These are phyloP conservation scores for Nothophoma quercina DNA, from an alignment of 2,329 filamentous ascomycete genomes.

Conservation along the genomic window DNA sequence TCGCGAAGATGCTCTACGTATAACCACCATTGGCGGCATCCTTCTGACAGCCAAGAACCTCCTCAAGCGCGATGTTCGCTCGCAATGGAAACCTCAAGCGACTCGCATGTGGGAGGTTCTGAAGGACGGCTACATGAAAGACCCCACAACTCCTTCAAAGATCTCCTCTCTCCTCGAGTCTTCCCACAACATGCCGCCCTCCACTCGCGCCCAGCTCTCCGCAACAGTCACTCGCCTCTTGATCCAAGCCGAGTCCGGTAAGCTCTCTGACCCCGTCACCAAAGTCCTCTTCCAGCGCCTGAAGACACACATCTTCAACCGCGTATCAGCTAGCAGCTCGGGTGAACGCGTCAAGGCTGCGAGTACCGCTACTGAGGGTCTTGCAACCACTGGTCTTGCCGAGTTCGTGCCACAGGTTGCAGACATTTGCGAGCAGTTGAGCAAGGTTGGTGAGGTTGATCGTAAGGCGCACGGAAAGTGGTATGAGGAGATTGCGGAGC, in stretches of 20 bases:
- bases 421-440: constrained; percentile 73
- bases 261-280: constrained; percentile 68
- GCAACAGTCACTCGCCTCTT: constrained; percentile 59
- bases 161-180: constrained; percentile 59
- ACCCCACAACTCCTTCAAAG: constrained; percentile 57
- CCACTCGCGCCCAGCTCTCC: constrained; percentile 54
- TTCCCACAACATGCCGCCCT: constrained; percentile 58
- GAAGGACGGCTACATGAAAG: constrained; percentile 65
- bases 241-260: constrained; percentile 58
- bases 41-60: constrained; percentile 83
- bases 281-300: constrained; percentile 73
- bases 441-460: constrained; percentile 71
- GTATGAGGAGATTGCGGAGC: constrained; percentile 73
- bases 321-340: constrained; percentile 70
- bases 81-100: constrained; percentile 78
- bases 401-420: constrained; percentile 76
- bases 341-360: constrained; percentile 75
- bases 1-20: constrained; percentile 65
- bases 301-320: constrained; percentile 69
- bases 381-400: constrained; percentile 73
- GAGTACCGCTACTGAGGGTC: constrained; percentile 72
- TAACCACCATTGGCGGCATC: constrained; percentile 77
- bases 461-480: constrained; percentile 71
- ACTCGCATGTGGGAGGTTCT: constrained; percentile 74
- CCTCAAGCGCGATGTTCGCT: constrained; percentile 79